Evolutionary conservation across 495 filamentous ascomycete genomes (phyloP).

Genomic region (Podospora appendiculata): DNA sequence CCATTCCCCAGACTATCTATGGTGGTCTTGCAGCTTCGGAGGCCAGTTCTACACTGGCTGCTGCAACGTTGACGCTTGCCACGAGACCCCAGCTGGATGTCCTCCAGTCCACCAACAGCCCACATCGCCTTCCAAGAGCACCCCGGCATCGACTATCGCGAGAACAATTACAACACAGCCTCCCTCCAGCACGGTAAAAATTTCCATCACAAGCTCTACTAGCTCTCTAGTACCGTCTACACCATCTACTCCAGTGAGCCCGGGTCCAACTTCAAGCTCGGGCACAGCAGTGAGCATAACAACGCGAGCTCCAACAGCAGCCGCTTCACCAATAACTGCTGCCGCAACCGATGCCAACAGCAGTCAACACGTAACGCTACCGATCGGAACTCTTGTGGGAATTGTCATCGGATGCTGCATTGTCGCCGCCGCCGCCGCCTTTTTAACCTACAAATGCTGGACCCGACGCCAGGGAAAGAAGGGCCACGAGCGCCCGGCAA

Average conservation of each 20-base stretch:
- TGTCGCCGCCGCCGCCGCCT: constrained; percentile 4
- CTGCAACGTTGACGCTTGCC: constrained; percentile 18
- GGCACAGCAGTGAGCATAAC: too few relatives aligned
- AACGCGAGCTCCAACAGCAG: too few relatives aligned
- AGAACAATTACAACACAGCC: too few relatives aligned
- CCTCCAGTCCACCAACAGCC: constrained; percentile 1
- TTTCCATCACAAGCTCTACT: too few relatives aligned
- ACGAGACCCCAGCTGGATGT: constrained; percentile 8
- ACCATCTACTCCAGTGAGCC: too few relatives aligned
- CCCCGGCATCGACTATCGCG: neutral
- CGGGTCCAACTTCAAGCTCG: too few relatives aligned
- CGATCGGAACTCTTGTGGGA: constrained; percentile 11
- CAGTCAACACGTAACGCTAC: neutral
- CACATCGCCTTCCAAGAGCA: neutral
- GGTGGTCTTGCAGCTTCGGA: constrained; percentile 10
- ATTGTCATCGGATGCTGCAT: constrained; percentile 12
- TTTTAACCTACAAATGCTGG: constrained; percentile 10
- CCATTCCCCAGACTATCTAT: constrained; percentile 2
- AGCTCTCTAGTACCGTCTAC: too few relatives aligned
- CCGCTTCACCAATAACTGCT: too few relatives aligned
- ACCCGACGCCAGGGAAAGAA: constrained; percentile 2
- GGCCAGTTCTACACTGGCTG: constrained; percentile 9
- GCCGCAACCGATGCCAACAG: too few relatives aligned
- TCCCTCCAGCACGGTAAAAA: too few relatives aligned
- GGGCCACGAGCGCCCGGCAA: constrained; percentile 1